Percentiles rank a stretch among this genome's conserved stretches.
phyloP scores from a whole-genome alignment of 495 filamentous ascomycete species.

The Aspergillus saccharolyticus region DNA sequence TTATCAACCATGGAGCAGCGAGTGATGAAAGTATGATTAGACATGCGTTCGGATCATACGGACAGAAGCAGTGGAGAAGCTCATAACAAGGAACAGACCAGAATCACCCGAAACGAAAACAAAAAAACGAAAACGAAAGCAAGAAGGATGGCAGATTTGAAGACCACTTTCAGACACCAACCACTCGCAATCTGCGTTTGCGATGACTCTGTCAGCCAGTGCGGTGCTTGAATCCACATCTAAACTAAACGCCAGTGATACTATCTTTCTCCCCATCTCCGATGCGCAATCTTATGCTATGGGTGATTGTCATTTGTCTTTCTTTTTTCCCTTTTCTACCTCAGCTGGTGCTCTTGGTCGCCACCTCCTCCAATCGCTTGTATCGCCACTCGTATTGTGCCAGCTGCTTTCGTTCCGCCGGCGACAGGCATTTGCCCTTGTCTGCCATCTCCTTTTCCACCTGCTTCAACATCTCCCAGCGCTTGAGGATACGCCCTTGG shows the following conservation, averaged over 20 bases:
- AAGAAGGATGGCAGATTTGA: neutral
- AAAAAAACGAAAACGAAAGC: neutral
- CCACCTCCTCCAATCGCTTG: conserved; percentile 32
- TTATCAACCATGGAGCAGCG: neutral
- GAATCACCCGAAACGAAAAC: too few relatives aligned
- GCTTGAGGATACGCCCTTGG: conserved; percentile 34
- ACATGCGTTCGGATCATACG: neutral
- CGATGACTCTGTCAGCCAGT: conserved; percentile 1
- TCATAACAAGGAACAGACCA: too few relatives aligned
- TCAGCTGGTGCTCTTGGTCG: conserved; percentile 19
- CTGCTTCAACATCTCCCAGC: conserved; percentile 38
- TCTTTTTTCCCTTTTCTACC: neutral
- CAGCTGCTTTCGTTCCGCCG: conserved; percentile 32
- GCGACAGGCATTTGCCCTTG: conserved; percentile 29
- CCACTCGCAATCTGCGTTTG: neutral
- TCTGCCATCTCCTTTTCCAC: conserved; percentile 34
- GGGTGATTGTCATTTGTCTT: neutral
- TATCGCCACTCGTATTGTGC: conserved; percentile 40
- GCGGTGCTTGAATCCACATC: conserved; percentile 16
- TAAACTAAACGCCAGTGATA: conserved; percentile 34
- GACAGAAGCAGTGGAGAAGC: conserved; percentile 6
- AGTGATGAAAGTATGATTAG: neutral
- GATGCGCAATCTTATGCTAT: conserved; percentile 2
- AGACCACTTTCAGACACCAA: neutral
- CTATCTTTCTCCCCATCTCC: conserved; percentile 6